phyloP scores from a whole-genome alignment of 129 eudicot species.

The Flaveria bidentis region DNA sequence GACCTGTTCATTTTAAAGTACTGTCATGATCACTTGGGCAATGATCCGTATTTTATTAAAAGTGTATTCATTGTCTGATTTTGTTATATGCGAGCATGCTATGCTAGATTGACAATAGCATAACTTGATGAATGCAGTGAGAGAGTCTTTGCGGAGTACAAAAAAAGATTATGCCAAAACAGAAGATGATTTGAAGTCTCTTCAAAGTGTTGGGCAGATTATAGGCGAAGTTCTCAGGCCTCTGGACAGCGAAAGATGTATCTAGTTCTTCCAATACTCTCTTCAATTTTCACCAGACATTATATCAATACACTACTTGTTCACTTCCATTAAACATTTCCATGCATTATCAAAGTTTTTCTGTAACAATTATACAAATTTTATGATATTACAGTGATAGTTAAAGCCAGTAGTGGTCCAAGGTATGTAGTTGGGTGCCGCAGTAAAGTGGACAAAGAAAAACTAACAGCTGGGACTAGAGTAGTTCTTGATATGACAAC shows the following conservation, averaged over 20 bases:
- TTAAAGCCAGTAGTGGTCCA: conserved; percentile 98
- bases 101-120: conserved; percentile 18
- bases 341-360: background rate
- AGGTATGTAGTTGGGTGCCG: conserved; percentile 98
- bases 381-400: conserved; percentile 64
- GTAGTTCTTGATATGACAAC: conserved; percentile 99
- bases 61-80: background rate
- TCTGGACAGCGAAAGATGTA: conserved; percentile 91
- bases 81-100: background rate
- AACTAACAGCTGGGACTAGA: conserved; percentile 87
- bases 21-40: too few relatives aligned
- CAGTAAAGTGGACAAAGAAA: conserved; percentile 95
- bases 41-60: background rate
- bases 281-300: conserved; percentile 13
- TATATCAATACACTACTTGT: background rate
- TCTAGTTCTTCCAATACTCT: conserved; percentile 22
- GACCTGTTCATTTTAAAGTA: background rate
- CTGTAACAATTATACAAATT: background rate
- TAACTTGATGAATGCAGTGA: conserved; percentile 51
- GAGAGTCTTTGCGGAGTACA: conserved; percentile 62
- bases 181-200: conserved; percentile 97
- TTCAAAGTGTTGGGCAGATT: conserved; percentile 99
- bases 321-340: background rate
- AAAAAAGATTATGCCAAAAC: conserved; percentile 94
- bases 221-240: conserved; percentile 98